These are phyloP conservation scores for Lasiosphaeria ovina DNA, from an alignment of 495 filamentous ascomycete genomes.

Conservation along the genomic window DNA sequence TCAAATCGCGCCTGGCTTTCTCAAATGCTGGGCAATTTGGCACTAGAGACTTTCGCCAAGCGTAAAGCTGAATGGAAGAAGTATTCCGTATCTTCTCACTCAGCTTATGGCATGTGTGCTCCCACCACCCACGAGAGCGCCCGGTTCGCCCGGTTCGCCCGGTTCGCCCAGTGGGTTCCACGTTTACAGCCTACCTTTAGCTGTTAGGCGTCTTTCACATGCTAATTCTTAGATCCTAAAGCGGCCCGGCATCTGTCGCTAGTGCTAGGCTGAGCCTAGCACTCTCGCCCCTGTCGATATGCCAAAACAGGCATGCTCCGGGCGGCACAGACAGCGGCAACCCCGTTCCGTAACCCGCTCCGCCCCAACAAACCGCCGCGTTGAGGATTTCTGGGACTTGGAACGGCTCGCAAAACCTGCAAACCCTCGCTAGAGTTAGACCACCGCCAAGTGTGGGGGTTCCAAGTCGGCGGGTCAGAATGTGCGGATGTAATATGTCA, in stretches of 20 bases:
- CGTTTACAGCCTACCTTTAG: no score
- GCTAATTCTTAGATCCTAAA: not conserved
- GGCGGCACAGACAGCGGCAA: not conserved
- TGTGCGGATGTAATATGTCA: no score
- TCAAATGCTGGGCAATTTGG: not conserved
- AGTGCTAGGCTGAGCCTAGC: not conserved
- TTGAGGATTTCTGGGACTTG: constrained; percentile 4
- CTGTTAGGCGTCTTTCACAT: no score
- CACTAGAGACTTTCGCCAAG: no score
- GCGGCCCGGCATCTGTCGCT: not conserved
- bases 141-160: no score
- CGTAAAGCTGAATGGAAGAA: no score
- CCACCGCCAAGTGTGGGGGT: not conserved
- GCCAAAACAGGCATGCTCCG: not conserved
- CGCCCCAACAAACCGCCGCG: constrained; percentile 14
- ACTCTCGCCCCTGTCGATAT: not conserved
- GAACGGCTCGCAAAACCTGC: not conserved
- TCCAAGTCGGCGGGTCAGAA: not conserved
- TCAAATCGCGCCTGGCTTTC: not conserved
- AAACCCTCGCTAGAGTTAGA: not conserved
- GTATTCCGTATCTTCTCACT: no score
- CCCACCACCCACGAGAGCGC: no score
- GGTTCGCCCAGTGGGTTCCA: no score
- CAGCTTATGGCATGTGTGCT: no score
- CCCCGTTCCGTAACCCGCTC: not conserved